Base-by-base conservation (phyloP, 257 asterid species). In the Apocynum venetum region DNA sequence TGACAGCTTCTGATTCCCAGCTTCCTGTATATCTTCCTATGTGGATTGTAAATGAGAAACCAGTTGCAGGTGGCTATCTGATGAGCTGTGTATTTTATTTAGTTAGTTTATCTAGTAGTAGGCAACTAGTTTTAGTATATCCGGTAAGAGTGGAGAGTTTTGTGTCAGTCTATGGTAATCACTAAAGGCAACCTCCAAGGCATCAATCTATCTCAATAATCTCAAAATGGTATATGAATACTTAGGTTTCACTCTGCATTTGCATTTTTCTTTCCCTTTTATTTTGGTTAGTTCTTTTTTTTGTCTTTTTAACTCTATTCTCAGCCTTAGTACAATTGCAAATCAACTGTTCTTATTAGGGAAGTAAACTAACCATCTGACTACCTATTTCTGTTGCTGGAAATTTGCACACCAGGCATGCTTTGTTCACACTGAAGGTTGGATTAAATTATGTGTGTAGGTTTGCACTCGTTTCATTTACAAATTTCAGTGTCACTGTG, bases 131-230 rank as follows among this genome's bases (percentile, higher is more conserved):
- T 80, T 46, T 52, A 56, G 46, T 66, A 43, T 15, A 14, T 31
- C 15, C 0, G 38, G 72, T 69, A 43, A 57, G 68, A 41, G 36
- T 55, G 64, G 17, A 13, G 63, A 35, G 61, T 12, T 48, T 17
- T 51, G 3, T 13, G 14, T 57, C 44, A 41, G 67, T 73, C 17
- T 41, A 38, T 41, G 52, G 80, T 38, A 25, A 47, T n/a, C 56
- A 31, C 35, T 41, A 43, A 69, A 38, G 76, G 76, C 76, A 75
- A 75, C 80, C 83, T 80, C 68, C 80, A 20, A 46, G 74, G 57
- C 75, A 38, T 13, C 38, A 61, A 59, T 41, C 20, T 49, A 75
- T 47, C 77, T 68, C 73, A 70, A 80, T 80, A 80, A 59, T 44
- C 49, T 11, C 36, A 8, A 70, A 57, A 9, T 75, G 78, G 31